Evolutionary conservation across 352 stramenopile genomes (phyloP).

Genomic region (Pilasporangium apinafurcum): DNA sequence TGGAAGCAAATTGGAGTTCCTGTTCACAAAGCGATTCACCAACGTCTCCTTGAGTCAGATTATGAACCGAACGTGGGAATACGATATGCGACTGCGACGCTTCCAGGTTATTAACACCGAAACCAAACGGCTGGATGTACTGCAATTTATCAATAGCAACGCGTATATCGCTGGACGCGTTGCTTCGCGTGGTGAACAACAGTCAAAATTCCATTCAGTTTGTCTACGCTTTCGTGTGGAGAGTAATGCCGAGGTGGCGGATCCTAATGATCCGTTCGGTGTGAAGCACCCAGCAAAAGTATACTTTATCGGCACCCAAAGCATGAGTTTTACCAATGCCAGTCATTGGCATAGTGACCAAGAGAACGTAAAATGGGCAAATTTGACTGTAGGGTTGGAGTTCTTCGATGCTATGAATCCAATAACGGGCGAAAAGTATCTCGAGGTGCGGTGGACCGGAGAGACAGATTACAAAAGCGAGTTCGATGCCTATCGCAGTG

Average conservation of each 20-base stretch:
- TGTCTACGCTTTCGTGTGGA: constrained; percentile 33
- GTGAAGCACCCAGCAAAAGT: too few relatives aligned
- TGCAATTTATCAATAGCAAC: constrained; percentile 33
- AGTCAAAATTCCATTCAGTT: constrained; percentile 26
- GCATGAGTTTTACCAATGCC: constrained; percentile 13
- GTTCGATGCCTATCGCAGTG: constrained; percentile 37
- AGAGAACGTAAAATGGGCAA: constrained; percentile 26
- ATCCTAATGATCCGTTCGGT: too few relatives aligned
- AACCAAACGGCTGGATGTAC: constrained; percentile 30
- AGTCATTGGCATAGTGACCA: not conserved
- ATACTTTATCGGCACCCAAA: constrained; percentile 39
- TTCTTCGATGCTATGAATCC: constrained; percentile 29
- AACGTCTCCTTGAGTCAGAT: constrained; percentile 15
- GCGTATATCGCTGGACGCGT: constrained; percentile 23
- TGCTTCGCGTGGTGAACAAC: constrained; percentile 25
- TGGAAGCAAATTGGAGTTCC: constrained; percentile 20
- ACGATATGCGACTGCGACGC: constrained; percentile 31
- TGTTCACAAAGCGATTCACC: constrained; percentile 25
- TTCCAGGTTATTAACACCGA: constrained; percentile 48
- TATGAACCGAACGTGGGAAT: constrained; percentile 18
- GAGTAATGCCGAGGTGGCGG: constrained; percentile 13
- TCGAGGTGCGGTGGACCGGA: constrained; percentile 38
- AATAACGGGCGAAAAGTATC: constrained; percentile 18
- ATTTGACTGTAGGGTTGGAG: constrained; percentile 37
- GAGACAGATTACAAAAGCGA: constrained; percentile 43